Base-by-base conservation (phyloP, 345 rosid species). In the Kandelia obovata region DNA sequence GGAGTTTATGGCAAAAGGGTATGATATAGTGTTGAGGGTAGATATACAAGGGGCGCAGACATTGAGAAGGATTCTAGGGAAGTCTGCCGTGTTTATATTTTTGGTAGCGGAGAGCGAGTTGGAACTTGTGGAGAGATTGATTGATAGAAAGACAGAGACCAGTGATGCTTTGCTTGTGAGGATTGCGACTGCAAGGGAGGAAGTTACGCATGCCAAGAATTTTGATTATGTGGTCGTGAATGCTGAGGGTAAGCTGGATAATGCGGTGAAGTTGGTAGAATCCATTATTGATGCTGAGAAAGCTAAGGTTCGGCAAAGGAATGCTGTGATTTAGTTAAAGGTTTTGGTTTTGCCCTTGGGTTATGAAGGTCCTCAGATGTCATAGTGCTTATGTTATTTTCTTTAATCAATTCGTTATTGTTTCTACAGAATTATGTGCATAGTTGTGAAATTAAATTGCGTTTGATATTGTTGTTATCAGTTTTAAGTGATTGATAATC, bases 281-380 rank as follows among this genome's bases (percentile, higher is more conserved):
- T 84, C 95, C 5, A 88, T 94, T 62, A 87, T 94, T 21, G 97
- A 94, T 71, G 95, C 96, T 7, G 98, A 94, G 96, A 94, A 88
- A 79, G 91, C 97, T 1, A 91, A 79, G 80, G 96, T 94, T 70
- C 70, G 75, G 65, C 97, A 87, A 53, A 85, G 87, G 78, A 79
- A 47, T 62, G 82, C 87, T n/a, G 84, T 80, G 70, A 75, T 94
- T 71, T 94, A 58, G 61, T 39, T 8, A 53, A 35, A 43, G 52
- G 10, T 53, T 63, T 60, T 68, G 46, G 39, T 49, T 31, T 71
- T 53, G 39, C 6, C 43, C 2, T 66, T 52, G 66, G 19, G 56
- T 57, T 62, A 58, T 35, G 32, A 28, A 58, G 63, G 66, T 56
- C 11, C 59, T 16, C 30, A 64, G 58, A 27, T 65, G 7, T 13